These are phyloP conservation scores for Endocladia muricata DNA, from an alignment of 31 red algal species.

Conservation along the genomic window DNA sequence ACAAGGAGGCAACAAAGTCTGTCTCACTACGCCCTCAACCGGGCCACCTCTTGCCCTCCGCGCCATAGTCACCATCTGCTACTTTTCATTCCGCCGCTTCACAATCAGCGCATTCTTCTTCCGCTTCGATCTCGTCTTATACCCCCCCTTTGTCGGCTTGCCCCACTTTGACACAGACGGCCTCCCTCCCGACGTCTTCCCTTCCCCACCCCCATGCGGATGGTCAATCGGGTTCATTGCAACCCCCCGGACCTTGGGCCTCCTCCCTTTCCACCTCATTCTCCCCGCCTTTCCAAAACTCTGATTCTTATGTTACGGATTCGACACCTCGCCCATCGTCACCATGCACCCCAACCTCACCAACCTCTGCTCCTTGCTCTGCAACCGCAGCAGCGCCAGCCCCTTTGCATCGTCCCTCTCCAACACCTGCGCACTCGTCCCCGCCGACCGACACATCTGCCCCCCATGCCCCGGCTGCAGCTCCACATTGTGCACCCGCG, in stretches of 20 bases:
- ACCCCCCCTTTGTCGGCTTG: constrained; percentile 85
- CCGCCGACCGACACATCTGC: constrained; percentile 83
- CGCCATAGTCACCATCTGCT: no score
- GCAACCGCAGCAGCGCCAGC: constrained; percentile 69
- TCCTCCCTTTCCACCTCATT: constrained; percentile 76
- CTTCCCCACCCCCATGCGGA: constrained; percentile 98
- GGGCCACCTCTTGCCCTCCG: no score
- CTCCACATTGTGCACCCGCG: constrained; percentile 94
- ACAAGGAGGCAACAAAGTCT: no score
- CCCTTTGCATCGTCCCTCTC: constrained; percentile 57
- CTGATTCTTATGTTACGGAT: constrained; percentile 92
- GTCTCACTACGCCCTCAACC: no score
- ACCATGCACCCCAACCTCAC: constrained; percentile 84
- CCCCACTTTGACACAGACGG: constrained; percentile 88
- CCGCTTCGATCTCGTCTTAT: constrained; percentile 67
- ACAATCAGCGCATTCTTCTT: constrained; percentile 63
- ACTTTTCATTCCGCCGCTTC: constrained; percentile 37
- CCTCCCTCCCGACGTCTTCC: constrained; percentile 76
- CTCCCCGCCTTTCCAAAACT: constrained; percentile 92
- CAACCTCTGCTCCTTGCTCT: constrained; percentile 82
- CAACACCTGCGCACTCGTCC: constrained; percentile 80
- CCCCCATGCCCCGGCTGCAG: constrained; percentile 70
- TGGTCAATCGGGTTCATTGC: constrained; percentile 99
- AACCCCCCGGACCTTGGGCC: constrained; percentile 87
- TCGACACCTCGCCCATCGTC: constrained; percentile 85